phyloP scores from a whole-genome alignment of 805 yeast species.

The Candida peoriensis region DNA sequence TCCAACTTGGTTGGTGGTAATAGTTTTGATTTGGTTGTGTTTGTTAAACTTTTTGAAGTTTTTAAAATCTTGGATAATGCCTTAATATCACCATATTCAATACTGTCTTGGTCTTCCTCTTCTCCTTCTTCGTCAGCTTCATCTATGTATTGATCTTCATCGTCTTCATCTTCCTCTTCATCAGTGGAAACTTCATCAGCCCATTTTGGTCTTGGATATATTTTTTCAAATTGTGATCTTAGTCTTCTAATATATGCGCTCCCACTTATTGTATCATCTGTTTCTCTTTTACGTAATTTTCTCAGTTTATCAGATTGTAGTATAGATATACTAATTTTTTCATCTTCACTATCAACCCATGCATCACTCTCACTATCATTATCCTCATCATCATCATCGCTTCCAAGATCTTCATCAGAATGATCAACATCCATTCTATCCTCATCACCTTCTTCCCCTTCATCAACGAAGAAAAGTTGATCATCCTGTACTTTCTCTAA shows the following conservation, averaged over 20 bases:
- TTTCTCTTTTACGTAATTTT: conserved; percentile 62
- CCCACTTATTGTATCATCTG: conserved; percentile 53
- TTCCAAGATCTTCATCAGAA: conserved; percentile 18
- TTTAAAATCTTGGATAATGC: conserved; percentile 35
- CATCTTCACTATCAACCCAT: conserved; percentile 95
- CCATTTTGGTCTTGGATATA: conserved; percentile 89
- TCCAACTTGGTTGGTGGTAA: conserved; percentile 69
- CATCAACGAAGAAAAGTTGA: conserved; percentile 52
- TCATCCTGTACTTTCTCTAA: conserved; percentile 39
- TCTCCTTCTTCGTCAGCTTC: conserved; percentile 26
- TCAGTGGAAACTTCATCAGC: conserved; percentile 30
- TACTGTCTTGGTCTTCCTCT: conserved; percentile 27
- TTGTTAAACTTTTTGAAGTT: conserved; percentile 35
- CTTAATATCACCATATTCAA: conserved; percentile 33
- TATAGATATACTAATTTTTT: conserved; percentile 57
- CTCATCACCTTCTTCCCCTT: conserved; percentile 25
- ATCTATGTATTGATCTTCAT: conserved; percentile 17
- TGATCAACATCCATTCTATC: conserved; percentile 12
- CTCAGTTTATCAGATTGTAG: conserved; percentile 52
- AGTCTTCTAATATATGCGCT: conserved; percentile 56
- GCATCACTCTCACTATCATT: conserved; percentile 39
- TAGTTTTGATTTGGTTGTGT: conserved; percentile 38
- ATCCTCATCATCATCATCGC: conserved; percentile 27
- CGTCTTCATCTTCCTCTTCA: conserved; percentile 24
- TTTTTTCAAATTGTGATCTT: conserved; percentile 62